Evolutionary conservation across 2,329 filamentous ascomycete species (phyloP).

Genomic region (Cladosporium sp.): DNA sequence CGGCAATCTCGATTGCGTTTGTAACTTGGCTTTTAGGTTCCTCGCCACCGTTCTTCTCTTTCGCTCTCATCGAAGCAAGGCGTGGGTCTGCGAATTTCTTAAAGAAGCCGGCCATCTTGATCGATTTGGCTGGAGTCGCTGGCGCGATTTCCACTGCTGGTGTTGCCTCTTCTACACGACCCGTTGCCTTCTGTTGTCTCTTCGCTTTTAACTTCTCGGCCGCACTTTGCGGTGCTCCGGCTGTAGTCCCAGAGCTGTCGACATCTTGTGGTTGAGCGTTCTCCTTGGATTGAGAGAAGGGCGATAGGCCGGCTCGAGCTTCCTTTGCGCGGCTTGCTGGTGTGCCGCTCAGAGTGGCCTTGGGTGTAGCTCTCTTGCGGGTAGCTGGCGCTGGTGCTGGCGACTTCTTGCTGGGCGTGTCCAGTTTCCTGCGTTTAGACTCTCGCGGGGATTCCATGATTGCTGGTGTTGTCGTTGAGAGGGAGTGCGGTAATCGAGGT

Average conservation of each 20-base stretch:
- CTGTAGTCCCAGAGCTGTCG: neutral
- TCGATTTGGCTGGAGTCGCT: slow-evolving; percentile 11
- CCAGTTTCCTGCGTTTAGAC: slow-evolving; percentile 34
- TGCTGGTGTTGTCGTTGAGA: neutral
- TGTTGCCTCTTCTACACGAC: slow-evolving; percentile 14
- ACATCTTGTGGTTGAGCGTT: slow-evolving; percentile 19
- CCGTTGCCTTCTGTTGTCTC: neutral
- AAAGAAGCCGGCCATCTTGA: slow-evolving; percentile 18
- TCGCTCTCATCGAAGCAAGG: slow-evolving; percentile 9
- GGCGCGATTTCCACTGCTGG: slow-evolving; percentile 18
- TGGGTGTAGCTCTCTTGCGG: slow-evolving; percentile 16
- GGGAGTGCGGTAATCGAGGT: neutral
- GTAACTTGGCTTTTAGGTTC: neutral
- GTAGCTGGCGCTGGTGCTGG: slow-evolving; percentile 10
- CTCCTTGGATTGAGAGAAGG: slow-evolving; percentile 11
- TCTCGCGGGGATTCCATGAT: slow-evolving; percentile 31
- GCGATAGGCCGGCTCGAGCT: slow-evolving; percentile 4
- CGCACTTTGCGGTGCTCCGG: slow-evolving; percentile 19
- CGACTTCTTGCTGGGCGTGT: slow-evolving; percentile 21
- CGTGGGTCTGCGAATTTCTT: slow-evolving; percentile 17
- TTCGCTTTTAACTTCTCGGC: slow-evolving; percentile 13
- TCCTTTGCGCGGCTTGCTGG: slow-evolving; percentile 16
- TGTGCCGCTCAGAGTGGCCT: slow-evolving; percentile 1
- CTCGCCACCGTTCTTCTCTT: neutral
- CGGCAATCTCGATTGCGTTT: neutral